Percentiles rank a stretch among this genome's conserved stretches.
Conservation (phyloP, 139 green algal genomes). For the Chlamydomonas sphaeroides region DNA sequence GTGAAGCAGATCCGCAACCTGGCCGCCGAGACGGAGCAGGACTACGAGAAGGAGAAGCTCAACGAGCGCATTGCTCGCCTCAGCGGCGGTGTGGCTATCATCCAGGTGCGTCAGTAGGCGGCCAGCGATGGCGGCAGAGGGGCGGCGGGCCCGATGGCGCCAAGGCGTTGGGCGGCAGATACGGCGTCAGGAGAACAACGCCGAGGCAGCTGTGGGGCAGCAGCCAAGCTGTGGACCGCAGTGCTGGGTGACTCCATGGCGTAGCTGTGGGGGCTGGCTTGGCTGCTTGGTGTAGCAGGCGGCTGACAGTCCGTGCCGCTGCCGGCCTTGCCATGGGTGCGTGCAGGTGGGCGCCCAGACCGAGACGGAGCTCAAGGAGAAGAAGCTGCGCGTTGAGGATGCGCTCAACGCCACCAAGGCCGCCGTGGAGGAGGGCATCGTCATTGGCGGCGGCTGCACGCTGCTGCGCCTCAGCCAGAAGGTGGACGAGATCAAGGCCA, state of each 20-base stretch:
- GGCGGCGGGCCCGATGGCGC: too few relatives aligned
- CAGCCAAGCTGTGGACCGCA: too few relatives aligned
- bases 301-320: too few relatives aligned
- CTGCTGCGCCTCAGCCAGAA: constrained; percentile 91
- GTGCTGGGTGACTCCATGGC: too few relatives aligned
- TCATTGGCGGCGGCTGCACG: constrained; percentile 97
- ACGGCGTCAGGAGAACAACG: too few relatives aligned
- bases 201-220: too few relatives aligned
- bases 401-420: constrained; percentile 99
- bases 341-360: constrained; percentile 97
- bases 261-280: too few relatives aligned
- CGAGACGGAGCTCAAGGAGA: constrained; percentile 99
- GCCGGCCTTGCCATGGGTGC: too few relatives aligned
- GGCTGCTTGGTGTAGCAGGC: too few relatives aligned
- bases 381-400: constrained; percentile 99
- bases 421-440: constrained; percentile 99
- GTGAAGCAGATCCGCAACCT: constrained; percentile 97
- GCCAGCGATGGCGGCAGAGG: too few relatives aligned
- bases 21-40: constrained; percentile 82
- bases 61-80: constrained; percentile 98
- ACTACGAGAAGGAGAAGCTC: constrained; percentile 99
- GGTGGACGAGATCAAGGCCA: constrained; percentile 87
- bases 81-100: constrained; percentile 96
- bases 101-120: constrained; percentile 96
- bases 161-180: too few relatives aligned